Evolutionary conservation across 2,329 filamentous ascomycete species (phyloP).

Genomic region (Aspergillus fumigatus): DNA sequence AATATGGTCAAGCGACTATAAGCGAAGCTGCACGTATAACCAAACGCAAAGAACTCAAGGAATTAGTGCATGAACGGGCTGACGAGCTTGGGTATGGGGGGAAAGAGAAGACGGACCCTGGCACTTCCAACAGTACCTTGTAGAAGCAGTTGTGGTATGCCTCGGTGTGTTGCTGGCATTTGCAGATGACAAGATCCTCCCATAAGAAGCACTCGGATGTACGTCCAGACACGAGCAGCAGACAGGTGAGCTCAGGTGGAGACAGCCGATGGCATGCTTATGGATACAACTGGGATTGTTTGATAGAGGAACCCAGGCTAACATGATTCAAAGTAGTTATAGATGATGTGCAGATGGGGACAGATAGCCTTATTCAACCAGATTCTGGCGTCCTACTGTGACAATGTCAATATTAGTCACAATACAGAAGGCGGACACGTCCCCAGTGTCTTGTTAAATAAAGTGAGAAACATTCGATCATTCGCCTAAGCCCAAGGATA

Average conservation of each 20-base stretch:
- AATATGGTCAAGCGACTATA: background rate
- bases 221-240: conserved; percentile 10
- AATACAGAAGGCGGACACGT: background rate
- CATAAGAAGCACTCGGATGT: conserved; percentile 1
- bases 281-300: conserved; percentile 12
- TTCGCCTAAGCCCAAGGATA: background rate
- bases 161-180: background rate
- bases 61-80: background rate
- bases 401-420: background rate
- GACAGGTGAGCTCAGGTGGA: conserved; percentile 7
- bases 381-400: background rate
- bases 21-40: background rate
- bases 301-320: conserved; percentile 9
- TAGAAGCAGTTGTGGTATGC: conserved; percentile 1
- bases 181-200: background rate
- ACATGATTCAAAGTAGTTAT: conserved; percentile 10
- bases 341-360: background rate
- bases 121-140: conserved; percentile 13
- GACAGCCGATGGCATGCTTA: conserved; percentile 18
- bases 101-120: conserved; percentile 9
- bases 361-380: conserved; percentile 1
- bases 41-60: background rate
- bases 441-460: background rate
- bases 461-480: background rate
- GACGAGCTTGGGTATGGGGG: background rate